Evolutionary conservation across 2,329 filamentous ascomycete species (phyloP), one percentile per base, ranked within the genome.

Genomic region (Hortaea werneckii): DNA sequence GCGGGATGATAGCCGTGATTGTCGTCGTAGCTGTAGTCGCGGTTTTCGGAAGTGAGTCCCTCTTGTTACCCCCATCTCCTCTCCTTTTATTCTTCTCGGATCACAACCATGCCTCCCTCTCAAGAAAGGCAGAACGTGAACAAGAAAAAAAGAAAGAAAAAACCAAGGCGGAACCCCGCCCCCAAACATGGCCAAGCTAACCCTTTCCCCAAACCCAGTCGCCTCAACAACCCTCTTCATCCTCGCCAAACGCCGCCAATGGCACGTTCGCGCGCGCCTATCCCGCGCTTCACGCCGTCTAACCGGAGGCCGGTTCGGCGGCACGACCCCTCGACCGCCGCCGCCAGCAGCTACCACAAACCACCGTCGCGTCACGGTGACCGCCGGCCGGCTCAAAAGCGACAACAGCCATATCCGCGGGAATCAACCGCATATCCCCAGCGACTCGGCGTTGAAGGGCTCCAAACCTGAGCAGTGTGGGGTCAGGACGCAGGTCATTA

Each of bases 161-260:
- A 11, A 6, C 29, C 4, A 12, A 11, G 42, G 6, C 30, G 32
- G 13, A 5, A n/a, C 2, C 20, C 20, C 2, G 20, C 20, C 20
- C 20, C 20, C 20, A 20, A 20, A 20, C 20, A 20, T 20, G 20
- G 20, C 20, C 20, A 12, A 9, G 35, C 46, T 49, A n/a, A 44
- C 47, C 37, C 26, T 7, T 6, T 73, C 71, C 20, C 20, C 20
- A 2, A 20, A 20, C 20, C 20, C 3, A 84, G 83, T 82, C 51
- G 73, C 72, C 20, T 82, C 76, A 30, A 77, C 80, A 2, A 68
- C 79, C 2, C 77, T 92, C 28, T 94, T 85, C 69, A 87, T 82
- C 64, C 63, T 90, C 34, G 84, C 87, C 45, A 92, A 92, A 73
- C 88, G 87, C 69, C 79, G 82, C 40, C 85, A 89, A 65, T 92